Evolutionary conservation across 176 grass and related monocot genomes (phyloP).

Genomic region (Olyra latifolia): DNA sequence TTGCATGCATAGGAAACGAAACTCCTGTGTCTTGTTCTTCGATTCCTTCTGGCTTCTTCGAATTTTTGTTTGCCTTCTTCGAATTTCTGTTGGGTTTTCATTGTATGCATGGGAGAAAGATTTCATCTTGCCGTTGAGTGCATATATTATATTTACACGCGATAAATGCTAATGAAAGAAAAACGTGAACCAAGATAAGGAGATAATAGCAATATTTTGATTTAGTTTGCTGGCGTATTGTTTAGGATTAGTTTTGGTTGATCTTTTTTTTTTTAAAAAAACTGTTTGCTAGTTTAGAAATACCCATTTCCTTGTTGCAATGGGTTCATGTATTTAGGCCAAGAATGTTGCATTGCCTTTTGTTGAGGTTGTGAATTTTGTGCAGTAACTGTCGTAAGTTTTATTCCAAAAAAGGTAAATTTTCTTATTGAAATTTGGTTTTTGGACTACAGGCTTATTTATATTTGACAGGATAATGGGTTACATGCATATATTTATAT

Average conservation of each 20-base stretch:
- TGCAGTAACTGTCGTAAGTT: not conserved
- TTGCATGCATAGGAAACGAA: not conserved
- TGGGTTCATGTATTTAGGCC: too few species aligned
- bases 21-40: not conserved
- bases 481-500: not conserved
- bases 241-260: not conserved
- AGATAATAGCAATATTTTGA: not conserved
- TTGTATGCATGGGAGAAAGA: not conserved
- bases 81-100: not conserved
- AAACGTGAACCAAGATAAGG: not conserved
- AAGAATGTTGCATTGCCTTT: not conserved
- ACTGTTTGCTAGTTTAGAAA: not conserved
- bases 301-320: not conserved
- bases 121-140: not conserved
- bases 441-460: not conserved
- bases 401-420: not conserved
- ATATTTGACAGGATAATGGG: not conserved
- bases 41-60: not conserved
- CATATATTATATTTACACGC: not conserved
- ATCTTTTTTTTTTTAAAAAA: not conserved
- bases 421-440: not conserved
- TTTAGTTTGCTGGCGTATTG: not conserved
- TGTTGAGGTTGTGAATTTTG: not conserved
- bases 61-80: not conserved
- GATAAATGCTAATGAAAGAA: not conserved